Evolutionary conservation across 331 rosid species (phyloP), one percentile per base, ranked within the genome.

Genomic region (Quercus tomentella): DNA sequence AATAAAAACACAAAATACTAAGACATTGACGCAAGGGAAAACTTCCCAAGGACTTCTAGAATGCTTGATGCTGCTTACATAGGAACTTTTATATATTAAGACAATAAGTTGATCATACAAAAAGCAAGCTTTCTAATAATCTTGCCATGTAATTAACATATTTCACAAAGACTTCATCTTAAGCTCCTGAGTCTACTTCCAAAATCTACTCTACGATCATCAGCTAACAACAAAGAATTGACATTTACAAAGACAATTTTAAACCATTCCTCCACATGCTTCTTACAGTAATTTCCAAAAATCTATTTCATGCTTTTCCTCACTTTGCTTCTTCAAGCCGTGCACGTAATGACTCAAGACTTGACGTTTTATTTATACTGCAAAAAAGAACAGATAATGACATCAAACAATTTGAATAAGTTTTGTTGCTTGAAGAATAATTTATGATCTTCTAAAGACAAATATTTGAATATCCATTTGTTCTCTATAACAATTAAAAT

Each of bases 311-410:
- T n/a, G 61, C 7, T 69, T 61, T 12, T 33, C 74, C 37, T 85
- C 85, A 90, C 37, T 81, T 76, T 65, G 99, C 94, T 83, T 84
- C 94, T 84, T 82, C 87, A 76, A 95, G 97, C 45, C 85, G 74
- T 49, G 92, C 58, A 1, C 91, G 87, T n/a, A 90, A 20, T 56
- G 82, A 55, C 49, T 86, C 82, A 0, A 90, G 84, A 75, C 79
- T 74, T 55, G 77, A 61, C 79, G 20, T 28, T 85, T 88, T 90
- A 60, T 90, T 86, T 63, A 91, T 80, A 73, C 99, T 95, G 86
- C 80, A 62, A 78, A 37, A 15, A 77, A 76, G 78, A 68, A 72
- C 18, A 25, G 3, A 56, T 2, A 55, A 60, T 43, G 52, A 63
- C n/a, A 69, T 77, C 35, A 85, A 65, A 30, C 72, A 81, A 58